phyloP scores from a whole-genome alignment of 108 stramenopile genomes.

The Skeletonema grethae region DNA sequence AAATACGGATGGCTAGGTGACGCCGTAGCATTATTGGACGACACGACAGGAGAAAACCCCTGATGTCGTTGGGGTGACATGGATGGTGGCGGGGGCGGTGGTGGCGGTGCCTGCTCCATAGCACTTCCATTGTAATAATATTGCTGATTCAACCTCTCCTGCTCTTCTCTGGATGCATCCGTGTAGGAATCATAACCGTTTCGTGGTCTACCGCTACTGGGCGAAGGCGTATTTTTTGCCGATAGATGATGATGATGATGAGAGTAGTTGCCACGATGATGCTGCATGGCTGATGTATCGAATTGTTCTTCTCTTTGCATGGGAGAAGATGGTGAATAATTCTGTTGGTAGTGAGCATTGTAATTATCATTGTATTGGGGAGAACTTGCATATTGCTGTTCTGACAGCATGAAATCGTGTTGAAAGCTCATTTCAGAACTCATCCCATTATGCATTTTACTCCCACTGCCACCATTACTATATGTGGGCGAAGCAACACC shows the following conservation, averaged over 20 bases:
- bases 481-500: background rate
- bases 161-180: slow-evolving; percentile 1
- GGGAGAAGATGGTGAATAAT: background rate
- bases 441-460: background rate
- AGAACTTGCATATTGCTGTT: background rate
- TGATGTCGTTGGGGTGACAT: background rate
- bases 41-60: slow-evolving; percentile 15
- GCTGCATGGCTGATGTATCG: slow-evolving; percentile 10
- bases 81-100: background rate
- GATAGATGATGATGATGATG: background rate
- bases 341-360: background rate
- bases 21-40: background rate
- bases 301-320: background rate
- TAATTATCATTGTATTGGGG: background rate
- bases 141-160: slow-evolving; percentile 11
- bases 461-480: background rate
- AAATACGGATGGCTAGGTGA: background rate
- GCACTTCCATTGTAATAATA: slow-evolving; percentile 1
- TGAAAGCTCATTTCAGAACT: background rate
- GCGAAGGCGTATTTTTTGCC: background rate
- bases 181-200: slow-evolving; percentile 12
- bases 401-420: background rate
- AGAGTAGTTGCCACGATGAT: slow-evolving; percentile 5
- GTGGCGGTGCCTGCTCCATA: background rate
- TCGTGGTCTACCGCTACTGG: slow-evolving; percentile 8